Percentiles rank a stretch among this genome's conserved stretches.
Conservation (phyloP, 140 eudicot genomes). For the Ambrosia hybrid region DNA sequence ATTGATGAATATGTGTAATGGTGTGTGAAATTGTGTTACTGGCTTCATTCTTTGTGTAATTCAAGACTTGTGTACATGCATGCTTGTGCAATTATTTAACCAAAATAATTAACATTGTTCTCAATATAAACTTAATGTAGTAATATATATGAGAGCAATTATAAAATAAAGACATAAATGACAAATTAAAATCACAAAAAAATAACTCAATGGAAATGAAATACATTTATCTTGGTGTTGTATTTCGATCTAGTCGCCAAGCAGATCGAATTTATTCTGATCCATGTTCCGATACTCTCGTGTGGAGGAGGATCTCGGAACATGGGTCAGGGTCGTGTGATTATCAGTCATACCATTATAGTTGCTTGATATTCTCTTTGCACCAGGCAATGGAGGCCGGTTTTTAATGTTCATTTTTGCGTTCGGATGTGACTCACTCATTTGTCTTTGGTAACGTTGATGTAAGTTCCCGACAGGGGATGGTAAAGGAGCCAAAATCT, state of each 20-base stretch:
- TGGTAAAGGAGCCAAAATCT: slow-evolving; percentile 9
- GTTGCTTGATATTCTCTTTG: slow-evolving; percentile 10
- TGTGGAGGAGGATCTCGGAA: slow-evolving; percentile 10
- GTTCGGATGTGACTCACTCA: slow-evolving; percentile 17
- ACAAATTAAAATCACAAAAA: no score
- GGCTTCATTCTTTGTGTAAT: slow-evolving; percentile 50
- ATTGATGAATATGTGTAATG: slow-evolving; percentile 33
- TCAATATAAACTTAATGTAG: no score
- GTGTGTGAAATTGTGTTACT: slow-evolving; percentile 37
- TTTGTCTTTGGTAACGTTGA: slow-evolving; percentile 17
- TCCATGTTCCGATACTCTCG: slow-evolving; percentile 16
- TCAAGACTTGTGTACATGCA: slow-evolving; percentile 22
- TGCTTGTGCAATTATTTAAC: background rate
- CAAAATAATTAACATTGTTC: no score
- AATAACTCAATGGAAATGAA: no score
- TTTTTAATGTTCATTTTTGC: slow-evolving; percentile 19
- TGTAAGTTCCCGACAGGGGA: slow-evolving; percentile 7
- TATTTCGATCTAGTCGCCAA: background rate
- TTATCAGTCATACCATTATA: background rate
- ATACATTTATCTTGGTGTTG: background rate
- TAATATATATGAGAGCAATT: background rate
- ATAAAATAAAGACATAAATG: background rate
- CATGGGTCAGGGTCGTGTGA: slow-evolving; percentile 1
- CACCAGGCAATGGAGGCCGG: slow-evolving; percentile 13
- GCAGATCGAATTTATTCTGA: background rate